Evolutionary conservation across 2,329 filamentous ascomycete genomes (phyloP).

Genomic region (Botrytis tulipae): DNA sequence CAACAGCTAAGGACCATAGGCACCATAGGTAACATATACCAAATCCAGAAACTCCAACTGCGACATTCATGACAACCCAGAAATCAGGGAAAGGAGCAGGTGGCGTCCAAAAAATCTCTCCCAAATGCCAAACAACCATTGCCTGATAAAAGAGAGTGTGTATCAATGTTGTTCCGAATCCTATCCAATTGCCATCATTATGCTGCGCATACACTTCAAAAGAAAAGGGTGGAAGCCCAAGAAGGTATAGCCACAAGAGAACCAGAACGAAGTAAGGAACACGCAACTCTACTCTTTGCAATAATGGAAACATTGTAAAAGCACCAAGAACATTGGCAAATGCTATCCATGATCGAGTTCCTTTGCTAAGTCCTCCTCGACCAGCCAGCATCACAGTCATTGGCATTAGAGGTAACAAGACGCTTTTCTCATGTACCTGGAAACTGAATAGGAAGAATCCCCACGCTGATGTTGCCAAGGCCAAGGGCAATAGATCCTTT

Average conservation of each 20-base stretch:
- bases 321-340: constrained; percentile 86
- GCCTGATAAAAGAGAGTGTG: constrained; percentile 73
- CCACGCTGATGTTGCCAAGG: constrained; percentile 84
- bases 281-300: constrained; percentile 78
- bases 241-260: constrained; percentile 84
- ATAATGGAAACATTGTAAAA: constrained; percentile 92
- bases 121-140: constrained; percentile 80
- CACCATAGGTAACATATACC: constrained; percentile 90
- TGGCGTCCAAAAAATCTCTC: constrained; percentile 65
- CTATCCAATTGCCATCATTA: constrained; percentile 46
- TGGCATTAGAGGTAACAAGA: constrained; percentile 84
- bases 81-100: constrained; percentile 82
- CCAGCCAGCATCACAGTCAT: constrained; percentile 87
- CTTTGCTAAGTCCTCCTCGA: constrained; percentile 72
- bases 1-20: constrained; percentile 61
- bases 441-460: constrained; percentile 97
- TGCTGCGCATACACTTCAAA: constrained; percentile 65
- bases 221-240: constrained; percentile 80
- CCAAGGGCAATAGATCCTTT: constrained; percentile 73
- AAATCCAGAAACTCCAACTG: constrained; percentile 82
- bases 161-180: constrained; percentile 62
- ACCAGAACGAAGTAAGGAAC: constrained; percentile 85
- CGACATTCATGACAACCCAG: constrained; percentile 90
- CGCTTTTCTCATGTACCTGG: constrained; percentile 98
- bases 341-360: constrained; percentile 85